These are phyloP conservation scores for Fusarium sp. DNA, from an alignment of 2,329 filamentous ascomycete species.

Conservation along the genomic window DNA sequence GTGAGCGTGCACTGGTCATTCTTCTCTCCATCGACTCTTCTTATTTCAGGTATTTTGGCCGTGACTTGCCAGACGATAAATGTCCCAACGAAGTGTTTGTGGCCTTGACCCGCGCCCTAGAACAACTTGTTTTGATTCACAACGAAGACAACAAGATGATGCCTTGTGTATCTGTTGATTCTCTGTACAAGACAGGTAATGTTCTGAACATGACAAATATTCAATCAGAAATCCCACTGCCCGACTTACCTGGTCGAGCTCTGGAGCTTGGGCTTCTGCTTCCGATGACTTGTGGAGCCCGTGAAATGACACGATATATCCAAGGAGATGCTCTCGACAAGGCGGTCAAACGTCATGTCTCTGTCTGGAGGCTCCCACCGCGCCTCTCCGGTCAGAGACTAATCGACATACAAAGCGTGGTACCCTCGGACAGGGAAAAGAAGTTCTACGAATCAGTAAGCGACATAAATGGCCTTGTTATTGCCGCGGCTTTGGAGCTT, in stretches of 20 bases:
- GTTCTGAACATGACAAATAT: conserved; percentile 13
- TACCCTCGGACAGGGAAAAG: conserved; percentile 25
- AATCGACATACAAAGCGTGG: conserved; percentile 38
- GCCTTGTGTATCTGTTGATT: conserved; percentile 43
- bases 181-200: conserved; percentile 35
- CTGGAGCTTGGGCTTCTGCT: conserved; percentile 31
- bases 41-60: conserved; percentile 45
- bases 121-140: conserved; percentile 50
- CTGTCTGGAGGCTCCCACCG: conserved; percentile 18
- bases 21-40: conserved; percentile 46
- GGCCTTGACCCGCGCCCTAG: conserved; percentile 48
- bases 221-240: neutral
- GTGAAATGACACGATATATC: conserved; percentile 46
- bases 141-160: conserved; percentile 33
- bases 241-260: conserved; percentile 24
- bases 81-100: conserved; percentile 51
- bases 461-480: conserved; percentile 49
- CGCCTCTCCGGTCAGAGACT: conserved; percentile 14
- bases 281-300: conserved; percentile 19
- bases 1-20: conserved; percentile 50
- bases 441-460: conserved; percentile 46
- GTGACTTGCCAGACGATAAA: conserved; percentile 47
- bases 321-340: conserved; percentile 40
- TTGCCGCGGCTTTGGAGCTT: conserved; percentile 47
- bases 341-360: conserved; percentile 34